These are phyloP conservation scores for Knufia petricola DNA, from an alignment of 2,329 filamentous ascomycete genomes.

Conservation along the genomic window DNA sequence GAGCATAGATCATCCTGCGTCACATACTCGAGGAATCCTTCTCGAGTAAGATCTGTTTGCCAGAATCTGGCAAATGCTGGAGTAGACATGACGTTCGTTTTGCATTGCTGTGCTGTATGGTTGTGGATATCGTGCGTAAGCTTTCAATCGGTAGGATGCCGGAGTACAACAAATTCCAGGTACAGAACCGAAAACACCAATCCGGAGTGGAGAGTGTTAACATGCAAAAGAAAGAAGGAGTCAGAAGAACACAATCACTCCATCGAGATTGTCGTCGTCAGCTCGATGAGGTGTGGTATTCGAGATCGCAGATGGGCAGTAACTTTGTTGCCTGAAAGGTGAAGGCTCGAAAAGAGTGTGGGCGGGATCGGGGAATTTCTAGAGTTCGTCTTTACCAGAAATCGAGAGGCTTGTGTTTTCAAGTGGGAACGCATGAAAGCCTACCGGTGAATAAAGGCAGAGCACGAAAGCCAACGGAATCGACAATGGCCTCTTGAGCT, in stretches of 20 bases:
- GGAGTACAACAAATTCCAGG: constrained; percentile 3
- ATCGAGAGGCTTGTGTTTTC: constrained; percentile 6
- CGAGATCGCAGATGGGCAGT: constrained; percentile 9
- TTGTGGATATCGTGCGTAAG: not conserved
- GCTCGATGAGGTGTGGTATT: constrained; percentile 8
- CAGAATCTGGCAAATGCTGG: constrained; percentile 28
- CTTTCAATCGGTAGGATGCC: constrained; percentile 1
- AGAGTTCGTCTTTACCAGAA: constrained; percentile 7
- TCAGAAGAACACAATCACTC: not conserved
- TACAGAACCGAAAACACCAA: constrained; percentile 9
- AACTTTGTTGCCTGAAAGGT: constrained; percentile 8
- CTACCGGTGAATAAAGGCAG: not conserved
- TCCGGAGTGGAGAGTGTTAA: constrained; percentile 18
- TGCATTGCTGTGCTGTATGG: constrained; percentile 8
- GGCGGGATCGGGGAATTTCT: constrained; percentile 9
- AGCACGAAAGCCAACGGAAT: not conserved
- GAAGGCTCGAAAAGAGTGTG: constrained; percentile 6
- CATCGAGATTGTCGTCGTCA: constrained; percentile 12
- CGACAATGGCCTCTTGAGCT: constrained; percentile 1
- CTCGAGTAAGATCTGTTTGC: constrained; percentile 28
- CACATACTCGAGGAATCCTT: constrained; percentile 26
- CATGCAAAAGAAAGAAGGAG: constrained; percentile 6
- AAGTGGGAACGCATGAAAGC: constrained; percentile 3
- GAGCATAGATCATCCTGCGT: constrained; percentile 27
- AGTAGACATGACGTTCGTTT: constrained; percentile 11